Evolutionary conservation across 2,329 filamentous ascomycete species (phyloP), one percentile per base, ranked within the genome.

Genomic region (Pseudonectria foliicola): DNA sequence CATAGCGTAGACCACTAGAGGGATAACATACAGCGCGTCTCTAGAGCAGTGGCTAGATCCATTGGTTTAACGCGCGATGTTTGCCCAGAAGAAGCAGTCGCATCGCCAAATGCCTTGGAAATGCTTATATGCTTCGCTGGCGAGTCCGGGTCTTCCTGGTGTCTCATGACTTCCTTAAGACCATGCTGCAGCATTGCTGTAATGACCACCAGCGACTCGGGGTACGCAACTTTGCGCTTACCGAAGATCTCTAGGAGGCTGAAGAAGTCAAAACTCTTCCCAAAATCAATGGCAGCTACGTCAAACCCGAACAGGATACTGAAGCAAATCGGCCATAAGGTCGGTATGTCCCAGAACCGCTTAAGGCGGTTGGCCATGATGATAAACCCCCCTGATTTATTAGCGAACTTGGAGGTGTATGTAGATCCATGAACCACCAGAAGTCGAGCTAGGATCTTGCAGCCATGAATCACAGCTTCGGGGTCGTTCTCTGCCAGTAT

Each of bases 131-230:
- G 33, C n/a, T 45, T 53, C 3, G 48, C 46, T 3, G 76, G 73
- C 1, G 75, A 79, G 33, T 75, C 70, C 1, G 74, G 69, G 42
- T 79, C 73, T 35, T 74, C 70, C 43, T 80, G 74, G 16, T 77
- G 70, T 43, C 73, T 75, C 34, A 81, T 67, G 6, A 85, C 67
- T 37, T 82, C 76, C 43, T 85, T 83, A 14, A 96, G 59, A 0
- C 88, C 90, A 53, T 84, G 80, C 53, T 93, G 85, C 2, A 98
- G 66, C 88, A 98, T 93, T 1, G 81, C 76, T 5, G 80, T 81
- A 29, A 98, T 82, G 10, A 94, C 80, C 0, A 82, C 73, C 15
- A 95, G 66, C 6, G 87, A 77, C 38, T 93, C 88, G 0, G 87
- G 79, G 52, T 87, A 85, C 1, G 75, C 68, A 12, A 95, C 75